Conservation (phyloP, 352 stramenopile genomes). For the Thraustochytrium sp. region DNA sequence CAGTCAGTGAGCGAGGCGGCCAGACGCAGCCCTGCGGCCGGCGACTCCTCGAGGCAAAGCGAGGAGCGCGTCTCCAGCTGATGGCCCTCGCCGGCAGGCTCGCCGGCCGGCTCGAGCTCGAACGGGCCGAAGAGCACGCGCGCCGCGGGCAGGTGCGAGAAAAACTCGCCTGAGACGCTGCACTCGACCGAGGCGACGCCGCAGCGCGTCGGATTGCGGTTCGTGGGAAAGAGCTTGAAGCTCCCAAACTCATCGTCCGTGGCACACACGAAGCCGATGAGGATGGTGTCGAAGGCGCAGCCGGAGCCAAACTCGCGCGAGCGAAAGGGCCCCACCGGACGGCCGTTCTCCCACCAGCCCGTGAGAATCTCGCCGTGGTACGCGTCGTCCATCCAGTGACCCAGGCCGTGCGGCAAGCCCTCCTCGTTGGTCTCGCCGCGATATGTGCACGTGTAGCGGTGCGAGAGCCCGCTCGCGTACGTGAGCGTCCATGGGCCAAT, state of each 20-base stretch:
- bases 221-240: conserved; percentile 53
- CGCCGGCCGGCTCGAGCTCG: neutral
- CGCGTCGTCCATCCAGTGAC: conserved; percentile 64
- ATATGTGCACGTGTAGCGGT: conserved; percentile 59
- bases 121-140: conserved; percentile 20
- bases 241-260: conserved; percentile 52
- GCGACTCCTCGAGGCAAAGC: neutral
- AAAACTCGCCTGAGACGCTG: conserved; percentile 55
- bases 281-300: conserved; percentile 68
- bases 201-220: conserved; percentile 54
- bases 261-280: conserved; percentile 60
- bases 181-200: conserved; percentile 68
- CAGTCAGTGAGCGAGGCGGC: neutral
- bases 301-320: conserved; percentile 67
- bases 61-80: neutral
- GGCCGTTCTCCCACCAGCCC: conserved; percentile 63
- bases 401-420: conserved; percentile 61
- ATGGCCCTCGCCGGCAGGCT: neutral
- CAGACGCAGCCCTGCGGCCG: neutral
- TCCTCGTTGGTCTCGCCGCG: conserved; percentile 60
- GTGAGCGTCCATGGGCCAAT: conserved; percentile 49
- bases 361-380: conserved; percentile 67
- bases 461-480: conserved; percentile 32
- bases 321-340: conserved; percentile 65
- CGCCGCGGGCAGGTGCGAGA: conserved; percentile 54